Evolutionary conservation across 306 rosid genomes (phyloP), one percentile per base, ranked within the genome.

Genomic region (Hippophae rhamnoides): DNA sequence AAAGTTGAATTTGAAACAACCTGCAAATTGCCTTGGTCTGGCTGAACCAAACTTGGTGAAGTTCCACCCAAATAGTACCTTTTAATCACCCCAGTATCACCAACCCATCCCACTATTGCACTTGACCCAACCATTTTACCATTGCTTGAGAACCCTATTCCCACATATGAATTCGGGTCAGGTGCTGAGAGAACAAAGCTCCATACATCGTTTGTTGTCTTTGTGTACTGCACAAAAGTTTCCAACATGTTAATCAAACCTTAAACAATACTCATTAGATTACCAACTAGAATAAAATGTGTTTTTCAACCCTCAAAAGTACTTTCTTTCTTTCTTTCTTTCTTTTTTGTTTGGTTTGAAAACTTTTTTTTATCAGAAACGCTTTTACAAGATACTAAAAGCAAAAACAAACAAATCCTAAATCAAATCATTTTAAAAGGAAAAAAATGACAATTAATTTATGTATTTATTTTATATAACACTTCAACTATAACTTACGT

Each of bases 61-160:
- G 57, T 60, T 8, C 90, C 95, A 44, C 79, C 72, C 56, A 84
- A 72, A 68, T 71, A 78, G 40, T 84, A 87, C 47, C 66, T 85
- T 26, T 72, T 84, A 52, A 80, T 61, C 14, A 60, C 46, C 46
- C 82, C 82, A 9, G 71, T 75, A 63, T 3, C 56, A 43, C 76
- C 58, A 0, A 82, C 47, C 95, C 95, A 87, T 7, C 95, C 95
- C 53, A 87, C 93, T 41, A 87, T 57, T 57, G 95, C 93, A 75
- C 93, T 87, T 41, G 95, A 74, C 6, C 92, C 89, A 10, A 78
- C 77, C 95, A 87, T 87, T 14, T 26, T 66, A 13, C 95, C 95
- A 52, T 56, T 68, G 13, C 74, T 75, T 42, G 95, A 84, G 78
- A 87, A 87, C 7, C 93, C 95, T 14, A 87, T 82, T 51, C 87